phyloP scores from a whole-genome alignment of 108 stramenopile species.

The Cyclotella sp. region DNA sequence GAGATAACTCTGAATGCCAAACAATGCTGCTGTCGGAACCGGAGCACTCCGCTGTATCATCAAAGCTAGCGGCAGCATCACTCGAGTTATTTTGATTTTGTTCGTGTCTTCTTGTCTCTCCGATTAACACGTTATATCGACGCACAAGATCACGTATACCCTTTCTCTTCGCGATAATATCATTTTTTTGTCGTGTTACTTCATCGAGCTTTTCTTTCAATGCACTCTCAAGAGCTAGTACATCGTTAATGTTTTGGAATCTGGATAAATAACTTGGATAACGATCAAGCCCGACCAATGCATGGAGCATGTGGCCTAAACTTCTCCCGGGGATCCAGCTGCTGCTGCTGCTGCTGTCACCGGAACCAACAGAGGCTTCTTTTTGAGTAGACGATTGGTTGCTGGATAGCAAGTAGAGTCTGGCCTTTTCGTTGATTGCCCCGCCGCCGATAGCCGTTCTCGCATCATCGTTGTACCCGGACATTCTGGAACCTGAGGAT shows the following conservation, averaged over 20 bases:
- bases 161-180: slow-evolving; percentile 27
- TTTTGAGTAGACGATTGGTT: not conserved
- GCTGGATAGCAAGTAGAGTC: slow-evolving; percentile 30
- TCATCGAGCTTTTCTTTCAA: slow-evolving; percentile 57
- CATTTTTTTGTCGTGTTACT: slow-evolving; percentile 57
- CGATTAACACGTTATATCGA: slow-evolving; percentile 11
- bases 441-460: slow-evolving; percentile 58
- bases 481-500: not conserved
- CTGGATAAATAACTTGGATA: slow-evolving; percentile 81
- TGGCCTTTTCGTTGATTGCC: slow-evolving; percentile 81
- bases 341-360: slow-evolving; percentile 17
- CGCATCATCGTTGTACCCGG: not conserved
- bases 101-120: not conserved
- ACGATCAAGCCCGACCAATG: slow-evolving; percentile 79
- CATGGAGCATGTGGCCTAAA: slow-evolving; percentile 75
- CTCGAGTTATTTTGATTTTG: not conserved
- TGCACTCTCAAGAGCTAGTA: slow-evolving; percentile 58
- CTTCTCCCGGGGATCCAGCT: slow-evolving; percentile 54
- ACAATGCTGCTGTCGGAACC: slow-evolving; percentile 13
- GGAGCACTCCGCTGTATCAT: slow-evolving; percentile 3
- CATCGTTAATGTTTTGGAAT: slow-evolving; percentile 55
- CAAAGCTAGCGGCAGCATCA: not conserved
- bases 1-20: slow-evolving; percentile 25
- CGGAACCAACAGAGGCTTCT: not conserved
- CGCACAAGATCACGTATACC: slow-evolving; percentile 40